Conservation (phyloP, 2,329 filamentous ascomycete genomes). For the Aspergillus carbonarius region DNA sequence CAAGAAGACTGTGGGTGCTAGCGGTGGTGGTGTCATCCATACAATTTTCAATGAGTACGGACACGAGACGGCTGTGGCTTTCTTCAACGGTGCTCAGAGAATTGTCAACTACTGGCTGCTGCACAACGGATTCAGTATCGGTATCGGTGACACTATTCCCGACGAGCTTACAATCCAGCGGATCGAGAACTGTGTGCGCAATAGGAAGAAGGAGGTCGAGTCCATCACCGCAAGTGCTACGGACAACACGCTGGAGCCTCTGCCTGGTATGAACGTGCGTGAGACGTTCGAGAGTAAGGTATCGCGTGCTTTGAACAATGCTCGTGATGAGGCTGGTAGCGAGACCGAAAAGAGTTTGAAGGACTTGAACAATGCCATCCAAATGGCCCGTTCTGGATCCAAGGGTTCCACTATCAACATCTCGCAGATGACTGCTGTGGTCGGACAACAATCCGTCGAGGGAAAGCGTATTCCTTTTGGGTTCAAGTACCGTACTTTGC, state of each 20-base stretch:
- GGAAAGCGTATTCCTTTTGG: constrained; percentile 98
- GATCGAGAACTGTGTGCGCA: constrained; percentile 77
- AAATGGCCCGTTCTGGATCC: constrained; percentile 94
- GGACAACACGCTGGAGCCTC: constrained; percentile 81
- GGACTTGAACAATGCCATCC: constrained; percentile 92
- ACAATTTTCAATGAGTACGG: constrained; percentile 96
- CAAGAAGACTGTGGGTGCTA: constrained; percentile 93
- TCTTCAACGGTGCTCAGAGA: constrained; percentile 93
- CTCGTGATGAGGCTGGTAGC: constrained; percentile 94
- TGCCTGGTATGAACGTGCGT: constrained; percentile 97
- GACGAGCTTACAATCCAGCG: constrained; percentile 79
- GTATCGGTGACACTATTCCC: constrained; percentile 96
- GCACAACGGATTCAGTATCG: constrained; percentile 95
- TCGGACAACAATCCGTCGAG: constrained; percentile 97
- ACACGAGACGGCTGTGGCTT: constrained; percentile 79
- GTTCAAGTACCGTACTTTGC: constrained; percentile 95
- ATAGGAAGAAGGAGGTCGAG: constrained; percentile 78
- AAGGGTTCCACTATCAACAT: constrained; percentile 99
- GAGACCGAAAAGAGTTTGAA: constrained; percentile 89
- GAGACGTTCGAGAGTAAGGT: constrained; percentile 98
- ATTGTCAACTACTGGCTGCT: constrained; percentile 97
- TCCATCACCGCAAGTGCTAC: constrained; percentile 75
- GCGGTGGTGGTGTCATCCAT: constrained; percentile 87
- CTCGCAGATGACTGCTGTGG: constrained; percentile 97
- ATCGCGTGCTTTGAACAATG: constrained; percentile 87